These are phyloP conservation scores for Solanum hybrid DNA, from an alignment of 305 asterid genomes.

Conservation along the genomic window DNA sequence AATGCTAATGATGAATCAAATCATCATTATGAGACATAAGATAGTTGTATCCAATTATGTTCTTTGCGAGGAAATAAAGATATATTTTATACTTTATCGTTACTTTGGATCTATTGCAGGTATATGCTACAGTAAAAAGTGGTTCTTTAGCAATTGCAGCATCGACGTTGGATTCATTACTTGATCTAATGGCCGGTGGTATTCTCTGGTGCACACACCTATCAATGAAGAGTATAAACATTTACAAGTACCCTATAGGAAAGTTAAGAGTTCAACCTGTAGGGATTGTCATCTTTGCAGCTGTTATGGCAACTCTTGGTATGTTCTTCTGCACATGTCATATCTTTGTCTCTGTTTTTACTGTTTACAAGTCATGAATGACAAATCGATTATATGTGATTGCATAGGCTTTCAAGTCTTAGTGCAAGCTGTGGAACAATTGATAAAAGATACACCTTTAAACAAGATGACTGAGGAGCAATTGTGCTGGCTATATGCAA, in stretches of 20 bases:
- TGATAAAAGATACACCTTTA: constrained; percentile 29
- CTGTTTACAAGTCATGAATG: background rate
- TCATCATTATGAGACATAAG: background rate
- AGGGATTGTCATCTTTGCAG: constrained; percentile 76
- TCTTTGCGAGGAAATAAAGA: background rate
- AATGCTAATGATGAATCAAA: background rate
- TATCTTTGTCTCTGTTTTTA: background rate
- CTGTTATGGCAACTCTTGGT: constrained; percentile 86
- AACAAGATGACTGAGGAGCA: constrained; percentile 44
- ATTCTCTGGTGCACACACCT: constrained; percentile 70
- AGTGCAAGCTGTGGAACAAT: constrained; percentile 47
- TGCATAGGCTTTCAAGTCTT: constrained; percentile 65
- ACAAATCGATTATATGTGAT: background rate
- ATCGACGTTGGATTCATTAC: constrained; percentile 68
- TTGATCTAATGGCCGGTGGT: constrained; percentile 81
- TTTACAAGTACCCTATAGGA: constrained; percentile 77
- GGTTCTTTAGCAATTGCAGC: constrained; percentile 84
- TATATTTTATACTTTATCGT: background rate
- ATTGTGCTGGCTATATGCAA: constrained; percentile 44
- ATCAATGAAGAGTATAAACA: constrained; percentile 72
- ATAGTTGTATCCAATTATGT: background rate
- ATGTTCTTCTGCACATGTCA: background rate
- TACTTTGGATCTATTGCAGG: constrained; percentile 20
- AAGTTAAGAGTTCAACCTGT: constrained; percentile 76
- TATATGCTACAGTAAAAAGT: constrained; percentile 58